A percentile compares a stretch with the other conserved stretches of the same genome.
phyloP scores from a whole-genome alignment of 306 rosid genomes.

The Medicago lupulina region DNA sequence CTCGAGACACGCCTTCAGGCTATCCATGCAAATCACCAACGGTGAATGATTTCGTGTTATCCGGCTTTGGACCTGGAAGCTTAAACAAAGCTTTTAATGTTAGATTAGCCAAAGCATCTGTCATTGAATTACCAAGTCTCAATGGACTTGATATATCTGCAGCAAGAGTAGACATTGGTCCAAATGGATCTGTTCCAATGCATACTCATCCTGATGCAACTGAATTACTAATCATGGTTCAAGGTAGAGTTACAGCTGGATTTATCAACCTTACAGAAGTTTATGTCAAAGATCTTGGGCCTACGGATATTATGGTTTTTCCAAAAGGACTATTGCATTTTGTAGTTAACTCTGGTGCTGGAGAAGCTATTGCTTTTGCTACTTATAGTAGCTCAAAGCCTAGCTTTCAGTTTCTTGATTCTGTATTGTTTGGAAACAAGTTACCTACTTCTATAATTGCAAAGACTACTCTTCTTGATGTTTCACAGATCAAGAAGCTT shows the following conservation, averaged over 20 bases:
- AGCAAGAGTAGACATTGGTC: not conserved
- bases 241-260: not conserved
- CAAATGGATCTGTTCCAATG: not conserved
- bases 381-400: not conserved
- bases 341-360: not conserved
- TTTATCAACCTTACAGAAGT: not conserved
- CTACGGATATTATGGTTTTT: not conserved
- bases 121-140: not conserved
- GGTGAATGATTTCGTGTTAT: not conserved
- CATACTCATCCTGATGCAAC: not conserved
- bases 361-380: not conserved
- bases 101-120: not conserved
- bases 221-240: not conserved
- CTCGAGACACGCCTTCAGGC: not conserved
- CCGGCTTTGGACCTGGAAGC: not conserved
- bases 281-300: not conserved
- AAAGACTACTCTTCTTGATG: not conserved
- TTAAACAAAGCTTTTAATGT: not conserved
- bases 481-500: not conserved
- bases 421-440: not conserved
- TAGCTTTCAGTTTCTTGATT: not conserved
- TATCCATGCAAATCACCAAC: slow-evolving; percentile 6
- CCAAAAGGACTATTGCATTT: not conserved
- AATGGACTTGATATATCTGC: not conserved
- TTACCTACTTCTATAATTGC: not conserved